Conservation (phyloP, 331 rosid species). For the Malus hybrid region DNA sequence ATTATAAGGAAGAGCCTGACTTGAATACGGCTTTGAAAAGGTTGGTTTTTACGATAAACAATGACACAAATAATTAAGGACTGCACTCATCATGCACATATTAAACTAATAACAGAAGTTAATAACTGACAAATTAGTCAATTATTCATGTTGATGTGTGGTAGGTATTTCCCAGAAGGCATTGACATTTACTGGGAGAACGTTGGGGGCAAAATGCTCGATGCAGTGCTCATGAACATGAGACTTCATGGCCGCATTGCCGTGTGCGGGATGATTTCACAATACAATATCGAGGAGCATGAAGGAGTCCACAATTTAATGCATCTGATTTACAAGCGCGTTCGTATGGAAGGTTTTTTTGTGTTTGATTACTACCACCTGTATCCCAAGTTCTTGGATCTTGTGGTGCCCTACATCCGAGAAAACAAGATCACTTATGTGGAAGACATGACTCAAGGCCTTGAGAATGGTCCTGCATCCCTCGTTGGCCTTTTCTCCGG, state of each 20-base stretch:
- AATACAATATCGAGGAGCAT: not conserved
- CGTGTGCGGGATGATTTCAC: conserved; percentile 1
- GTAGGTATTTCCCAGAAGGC: conserved; percentile 3
- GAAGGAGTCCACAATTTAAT: not conserved
- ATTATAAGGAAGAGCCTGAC: conserved; percentile 17
- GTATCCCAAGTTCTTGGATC: conserved; percentile 4
- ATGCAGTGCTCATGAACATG: conserved; percentile 5
- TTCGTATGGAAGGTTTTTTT: not conserved
- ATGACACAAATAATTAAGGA: too few species aligned
- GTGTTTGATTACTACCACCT: not conserved
- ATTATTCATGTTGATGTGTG: too few species aligned
- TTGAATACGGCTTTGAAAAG: conserved; percentile 14
- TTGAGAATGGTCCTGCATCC: conserved; percentile 12
- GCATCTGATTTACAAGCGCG: not conserved
- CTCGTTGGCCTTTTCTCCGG: conserved; percentile 1
- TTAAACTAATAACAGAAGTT: too few species aligned
- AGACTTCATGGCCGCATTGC: conserved; percentile 7
- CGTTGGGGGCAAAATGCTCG: conserved; percentile 6
- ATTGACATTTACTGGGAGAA: conserved; percentile 9
- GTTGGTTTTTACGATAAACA: too few species aligned
- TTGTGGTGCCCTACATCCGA: not conserved
- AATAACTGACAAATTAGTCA: too few species aligned
- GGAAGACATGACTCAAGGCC: conserved; percentile 6
- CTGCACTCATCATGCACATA: too few species aligned
- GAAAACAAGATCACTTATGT: not conserved